Conservation (phyloP, 2,329 filamentous ascomycete species). For the Pestalotiopsis sp. region DNA sequence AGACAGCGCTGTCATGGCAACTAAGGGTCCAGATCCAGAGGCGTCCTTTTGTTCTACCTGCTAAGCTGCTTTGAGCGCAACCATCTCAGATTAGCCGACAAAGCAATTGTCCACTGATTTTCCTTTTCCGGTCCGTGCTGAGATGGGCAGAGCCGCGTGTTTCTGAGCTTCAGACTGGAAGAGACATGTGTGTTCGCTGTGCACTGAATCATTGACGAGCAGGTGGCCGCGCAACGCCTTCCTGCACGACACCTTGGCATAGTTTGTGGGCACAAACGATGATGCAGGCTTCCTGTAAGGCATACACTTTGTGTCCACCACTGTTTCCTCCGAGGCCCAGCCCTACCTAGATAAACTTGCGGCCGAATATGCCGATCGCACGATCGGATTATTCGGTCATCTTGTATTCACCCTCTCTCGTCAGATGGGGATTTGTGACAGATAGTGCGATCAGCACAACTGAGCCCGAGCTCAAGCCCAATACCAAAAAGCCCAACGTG, state of each 20-base stretch:
- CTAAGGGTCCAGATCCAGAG: not conserved
- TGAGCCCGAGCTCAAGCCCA: no score
- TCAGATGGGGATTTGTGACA: no score
- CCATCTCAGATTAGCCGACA: not conserved
- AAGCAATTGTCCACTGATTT: not conserved
- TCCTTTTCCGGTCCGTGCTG: not conserved
- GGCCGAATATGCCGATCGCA: no score
- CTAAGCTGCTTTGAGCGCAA: not conserved
- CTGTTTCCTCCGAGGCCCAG: no score
- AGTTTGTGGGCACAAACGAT: not conserved
- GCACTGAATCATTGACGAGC: not conserved
- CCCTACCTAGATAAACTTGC: no score
- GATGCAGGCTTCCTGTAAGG: not conserved
- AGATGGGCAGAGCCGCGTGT: not conserved
- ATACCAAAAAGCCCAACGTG: no score
- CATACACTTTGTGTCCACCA: not conserved
- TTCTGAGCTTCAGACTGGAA: not conserved
- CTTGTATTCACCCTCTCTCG: no score
- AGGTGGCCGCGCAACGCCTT: not conserved
- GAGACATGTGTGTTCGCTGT: not conserved
- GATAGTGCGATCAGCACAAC: no score
- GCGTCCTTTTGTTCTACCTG: not conserved
- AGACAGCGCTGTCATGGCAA: not conserved
- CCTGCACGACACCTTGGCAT: not conserved
- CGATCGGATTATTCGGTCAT: no score